Conservation (phyloP, 2,329 filamentous ascomycete species). For the Stromatinia cepivora region DNA sequence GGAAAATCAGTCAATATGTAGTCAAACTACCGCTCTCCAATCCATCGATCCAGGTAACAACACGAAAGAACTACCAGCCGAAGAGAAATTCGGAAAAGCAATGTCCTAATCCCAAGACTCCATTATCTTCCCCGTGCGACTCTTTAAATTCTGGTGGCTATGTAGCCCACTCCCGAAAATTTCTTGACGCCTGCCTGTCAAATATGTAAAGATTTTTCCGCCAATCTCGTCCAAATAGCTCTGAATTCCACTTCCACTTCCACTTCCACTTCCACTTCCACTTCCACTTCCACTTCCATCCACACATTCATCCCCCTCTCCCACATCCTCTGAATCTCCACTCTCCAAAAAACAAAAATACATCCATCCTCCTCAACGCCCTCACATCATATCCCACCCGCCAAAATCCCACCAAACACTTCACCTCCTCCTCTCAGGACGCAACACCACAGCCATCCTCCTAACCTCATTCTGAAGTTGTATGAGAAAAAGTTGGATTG, state of each 20-base stretch:
- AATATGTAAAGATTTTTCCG: slow-evolving; percentile 32
- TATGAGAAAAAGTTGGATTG: too few relatives aligned
- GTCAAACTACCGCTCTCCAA: slow-evolving; percentile 45
- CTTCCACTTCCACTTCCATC: too few relatives aligned
- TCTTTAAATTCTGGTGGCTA: slow-evolving; percentile 36
- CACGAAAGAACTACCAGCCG: slow-evolving; percentile 23
- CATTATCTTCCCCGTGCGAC: slow-evolving; percentile 39
- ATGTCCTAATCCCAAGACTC: slow-evolving; percentile 44
- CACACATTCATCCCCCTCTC: not conserved
- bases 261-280: too few relatives aligned
- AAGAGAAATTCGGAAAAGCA: slow-evolving; percentile 43
- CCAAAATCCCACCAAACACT: slow-evolving; percentile 41
- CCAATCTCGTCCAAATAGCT: slow-evolving; percentile 36
- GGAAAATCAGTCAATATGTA: slow-evolving; percentile 44
- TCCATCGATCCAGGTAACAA: slow-evolving; percentile 31
- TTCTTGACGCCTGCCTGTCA: slow-evolving; percentile 39
- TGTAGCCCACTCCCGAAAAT: slow-evolving; percentile 34
- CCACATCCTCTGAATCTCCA: not conserved
- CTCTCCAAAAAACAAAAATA: slow-evolving; percentile 38
- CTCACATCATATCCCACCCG: slow-evolving; percentile 51
- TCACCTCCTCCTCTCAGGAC: slow-evolving; percentile 40
- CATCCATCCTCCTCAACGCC: slow-evolving; percentile 48
- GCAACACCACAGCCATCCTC: slow-evolving; percentile 34
- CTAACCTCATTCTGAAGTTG: too few relatives aligned
- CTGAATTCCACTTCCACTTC: slow-evolving; percentile 24